Evolutionary conservation across 2,329 filamentous ascomycete species (phyloP).

Genomic region (Neopestalotiopsis clavispora): DNA sequence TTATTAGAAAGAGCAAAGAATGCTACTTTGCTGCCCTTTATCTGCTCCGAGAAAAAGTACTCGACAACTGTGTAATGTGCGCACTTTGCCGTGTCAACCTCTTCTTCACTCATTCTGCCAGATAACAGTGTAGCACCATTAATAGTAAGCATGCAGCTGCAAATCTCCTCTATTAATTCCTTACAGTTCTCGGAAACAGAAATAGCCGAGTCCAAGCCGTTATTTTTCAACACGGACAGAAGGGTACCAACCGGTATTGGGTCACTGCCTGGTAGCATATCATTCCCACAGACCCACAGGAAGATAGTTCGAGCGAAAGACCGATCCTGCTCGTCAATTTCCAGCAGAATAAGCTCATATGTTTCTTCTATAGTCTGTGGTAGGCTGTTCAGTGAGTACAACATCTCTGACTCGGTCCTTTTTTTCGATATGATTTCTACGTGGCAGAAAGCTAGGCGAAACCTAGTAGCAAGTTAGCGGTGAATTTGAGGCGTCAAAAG

Average conservation of each 20-base stretch:
- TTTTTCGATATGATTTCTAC: not conserved
- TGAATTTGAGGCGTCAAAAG: no score
- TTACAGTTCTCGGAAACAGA: not conserved
- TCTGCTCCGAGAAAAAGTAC: not conserved
- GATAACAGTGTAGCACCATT: not conserved
- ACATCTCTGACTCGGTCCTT: not conserved
- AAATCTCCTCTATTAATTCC: not conserved
- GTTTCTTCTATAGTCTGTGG: not conserved
- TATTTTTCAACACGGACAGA: not conserved
- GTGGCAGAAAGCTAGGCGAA: not conserved
- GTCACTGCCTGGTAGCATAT: not conserved
- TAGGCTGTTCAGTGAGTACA: not conserved
- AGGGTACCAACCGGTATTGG: not conserved
- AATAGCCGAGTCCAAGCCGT: not conserved
- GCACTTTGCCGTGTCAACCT: not conserved
- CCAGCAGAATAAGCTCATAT: not conserved
- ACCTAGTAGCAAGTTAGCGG: not conserved
- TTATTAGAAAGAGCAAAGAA: not conserved
- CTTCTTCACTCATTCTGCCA: no score
- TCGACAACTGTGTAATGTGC: slow-evolving; percentile 6
- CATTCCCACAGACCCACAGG: not conserved
- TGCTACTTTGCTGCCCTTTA: not conserved
- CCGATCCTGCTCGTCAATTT: not conserved
- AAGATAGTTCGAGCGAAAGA: not conserved
- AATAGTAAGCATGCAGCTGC: not conserved